Base-by-base conservation (phyloP, 2,329 filamentous ascomycete species). In the Sarocladiaceae sp. region DNA sequence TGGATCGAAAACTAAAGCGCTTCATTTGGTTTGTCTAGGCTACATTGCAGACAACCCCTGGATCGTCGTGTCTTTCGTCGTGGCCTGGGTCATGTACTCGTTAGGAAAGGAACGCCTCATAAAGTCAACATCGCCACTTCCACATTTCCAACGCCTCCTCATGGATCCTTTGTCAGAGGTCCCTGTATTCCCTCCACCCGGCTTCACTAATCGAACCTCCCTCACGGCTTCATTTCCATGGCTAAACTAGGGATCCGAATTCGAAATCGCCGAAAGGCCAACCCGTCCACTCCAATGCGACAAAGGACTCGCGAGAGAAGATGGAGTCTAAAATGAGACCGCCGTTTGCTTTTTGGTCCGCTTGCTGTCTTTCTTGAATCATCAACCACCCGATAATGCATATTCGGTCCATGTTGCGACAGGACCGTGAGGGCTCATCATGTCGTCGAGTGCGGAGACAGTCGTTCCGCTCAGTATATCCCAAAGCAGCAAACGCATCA, bases 221-320 rank as follows among this genome's bases (percentile, higher is more conserved):
- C n/a, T n/a, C n/a, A n/a, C n/a, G n/a, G n/a, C n/a, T n/a, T n/a
- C n/a, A n/a, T n/a, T n/a, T n/a, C n/a, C n/a, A n/a, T n/a, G n/a
- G n/a, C n/a, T n/a, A n/a, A n/a, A n/a, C n/a, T n/a, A n/a, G n/a
- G n/a, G n/a, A n/a, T n/a, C n/a, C n/a, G n/a, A n/a, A n/a, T n/a
- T n/a, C n/a, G n/a, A n/a, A n/a, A n/a, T n/a, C n/a, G n/a, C 37
- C 21, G 9, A 27, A 7, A 18, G 12, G 37, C 23, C 26, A n/a
- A n/a, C 19, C 34, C 26, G 20, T 13, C 34, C 10, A 23, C 19
- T 15, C 9, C 23, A 5, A 12, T 23, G 20, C n/a, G 15, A 23
- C n/a, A 15, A 41, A 27, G 37, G 19, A 12, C 37, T 41, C 37
- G 37, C 37, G 37, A 41, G 37, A 41, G 37, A 41, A 41, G 37